Percentiles rank a stretch among this genome's conserved stretches.
phyloP scores from a whole-genome alignment of 1,284 basidiomycete genomes.

The Athelia psychrophila region DNA sequence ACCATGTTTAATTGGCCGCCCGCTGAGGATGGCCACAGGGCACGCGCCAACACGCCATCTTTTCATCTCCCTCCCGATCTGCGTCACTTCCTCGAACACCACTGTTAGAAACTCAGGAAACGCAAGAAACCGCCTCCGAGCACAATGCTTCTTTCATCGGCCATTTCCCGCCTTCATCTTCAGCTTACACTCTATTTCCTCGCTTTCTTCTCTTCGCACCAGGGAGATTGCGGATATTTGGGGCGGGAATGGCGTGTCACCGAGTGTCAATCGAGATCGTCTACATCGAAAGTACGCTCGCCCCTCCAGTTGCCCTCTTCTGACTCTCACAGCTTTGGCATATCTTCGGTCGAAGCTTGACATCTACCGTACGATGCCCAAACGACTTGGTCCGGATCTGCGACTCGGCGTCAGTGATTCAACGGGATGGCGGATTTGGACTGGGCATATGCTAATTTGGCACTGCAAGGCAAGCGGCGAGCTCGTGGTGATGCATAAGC shows the following conservation, averaged over 20 bases:
- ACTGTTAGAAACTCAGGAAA: constrained; percentile 36
- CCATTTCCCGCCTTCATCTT: constrained; percentile 69
- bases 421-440: constrained; percentile 60
- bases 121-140: constrained; percentile 45
- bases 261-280: no score
- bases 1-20: constrained; percentile 56
- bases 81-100: constrained; percentile 20
- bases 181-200: constrained; percentile 51
- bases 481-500: no score
- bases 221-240: constrained; percentile 67
- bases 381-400: constrained; percentile 63
- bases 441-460: no score
- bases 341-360: no score
- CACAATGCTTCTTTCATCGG: constrained; percentile 61
- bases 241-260: constrained; percentile 44
- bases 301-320: no score
- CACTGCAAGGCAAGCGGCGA: no score
- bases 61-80: constrained; percentile 18
- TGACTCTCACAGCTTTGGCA: no score
- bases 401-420: constrained; percentile 70
- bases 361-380: constrained; percentile 65
- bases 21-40: no score
- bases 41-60: constrained; percentile 15
- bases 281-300: no score
- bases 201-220: constrained; percentile 38